Evolutionary conservation across 495 filamentous ascomycete species (phyloP).

Genomic region (Penicillium verhagenii): DNA sequence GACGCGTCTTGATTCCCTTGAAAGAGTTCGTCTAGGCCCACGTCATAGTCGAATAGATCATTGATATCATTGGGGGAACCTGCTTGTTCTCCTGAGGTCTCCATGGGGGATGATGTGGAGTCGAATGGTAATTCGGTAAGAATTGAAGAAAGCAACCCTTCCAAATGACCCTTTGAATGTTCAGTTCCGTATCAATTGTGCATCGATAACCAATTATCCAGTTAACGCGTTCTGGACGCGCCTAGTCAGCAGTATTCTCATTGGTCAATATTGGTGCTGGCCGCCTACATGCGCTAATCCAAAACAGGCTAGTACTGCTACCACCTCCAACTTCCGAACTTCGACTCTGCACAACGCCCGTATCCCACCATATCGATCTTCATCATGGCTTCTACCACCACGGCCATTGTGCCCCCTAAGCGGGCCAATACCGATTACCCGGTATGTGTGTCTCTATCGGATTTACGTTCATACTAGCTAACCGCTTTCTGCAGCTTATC

Average conservation of each 20-base stretch:
- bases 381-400: conserved; percentile 59
- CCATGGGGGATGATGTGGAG: neutral
- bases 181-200: neutral
- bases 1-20: conserved; percentile 33
- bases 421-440: conserved; percentile 73
- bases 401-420: conserved; percentile 72
- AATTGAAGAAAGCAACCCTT: neutral
- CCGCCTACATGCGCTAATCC: conserved; percentile 24
- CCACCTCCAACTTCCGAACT: conserved; percentile 31
- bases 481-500: conserved; percentile 68
- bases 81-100: neutral
- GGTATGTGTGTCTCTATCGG: conserved; percentile 47
- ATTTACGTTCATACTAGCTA: conserved; percentile 21
- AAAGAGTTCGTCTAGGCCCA: conserved; percentile 53
- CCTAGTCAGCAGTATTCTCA: conserved; percentile 10
- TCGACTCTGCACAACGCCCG: conserved; percentile 21
- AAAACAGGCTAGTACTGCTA: conserved; percentile 18
- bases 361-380: conserved; percentile 16
- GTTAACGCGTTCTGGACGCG: conserved; percentile 19
- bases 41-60: conserved; percentile 72
- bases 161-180: no score
- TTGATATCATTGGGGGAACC: conserved; percentile 40
- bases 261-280: conserved; percentile 9
- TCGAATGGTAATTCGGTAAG: neutral
- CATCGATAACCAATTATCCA: conserved; percentile 5